Conservation (phyloP, 441 rosid genomes). For the Biscutella laevigata region DNA sequence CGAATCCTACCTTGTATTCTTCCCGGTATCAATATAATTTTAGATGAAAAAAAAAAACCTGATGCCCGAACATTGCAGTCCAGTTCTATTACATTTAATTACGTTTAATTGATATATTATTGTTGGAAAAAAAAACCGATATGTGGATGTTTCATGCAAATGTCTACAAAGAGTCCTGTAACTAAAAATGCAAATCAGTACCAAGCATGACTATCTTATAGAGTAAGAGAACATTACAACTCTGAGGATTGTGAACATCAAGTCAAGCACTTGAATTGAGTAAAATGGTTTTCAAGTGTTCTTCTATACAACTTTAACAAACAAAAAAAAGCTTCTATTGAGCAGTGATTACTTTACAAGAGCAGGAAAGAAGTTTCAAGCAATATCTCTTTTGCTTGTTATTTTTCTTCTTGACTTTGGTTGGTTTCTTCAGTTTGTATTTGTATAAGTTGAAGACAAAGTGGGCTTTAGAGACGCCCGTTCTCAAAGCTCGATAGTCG, state of each 20-base stretch:
- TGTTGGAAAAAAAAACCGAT: no score
- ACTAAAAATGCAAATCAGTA: not conserved
- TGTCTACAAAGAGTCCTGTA: no score
- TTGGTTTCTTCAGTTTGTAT: conserved; percentile 18
- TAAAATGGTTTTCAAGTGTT: conserved; percentile 11
- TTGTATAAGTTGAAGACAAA: conserved; percentile 18
- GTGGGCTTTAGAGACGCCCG: conserved; percentile 28
- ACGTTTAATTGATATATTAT: no score
- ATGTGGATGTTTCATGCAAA: no score
- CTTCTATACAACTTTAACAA: conserved; percentile 9
- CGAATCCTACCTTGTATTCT: no score
- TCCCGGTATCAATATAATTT: no score
- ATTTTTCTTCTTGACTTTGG: not conserved
- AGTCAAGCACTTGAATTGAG: conserved; percentile 18
- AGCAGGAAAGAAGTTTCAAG: conserved; percentile 6
- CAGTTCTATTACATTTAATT: no score
- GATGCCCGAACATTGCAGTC: no score
- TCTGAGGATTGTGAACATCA: not conserved
- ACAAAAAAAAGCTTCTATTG: conserved; percentile 12
- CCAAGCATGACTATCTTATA: not conserved
- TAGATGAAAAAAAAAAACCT: no score
- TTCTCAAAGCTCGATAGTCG: conserved; percentile 74
- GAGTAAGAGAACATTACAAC: no score
- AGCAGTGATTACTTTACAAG: conserved; percentile 19
- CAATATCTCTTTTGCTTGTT: not conserved